Base-by-base conservation (phyloP, 352 stramenopile species). In the Phytopythium mirpurense region DNA sequence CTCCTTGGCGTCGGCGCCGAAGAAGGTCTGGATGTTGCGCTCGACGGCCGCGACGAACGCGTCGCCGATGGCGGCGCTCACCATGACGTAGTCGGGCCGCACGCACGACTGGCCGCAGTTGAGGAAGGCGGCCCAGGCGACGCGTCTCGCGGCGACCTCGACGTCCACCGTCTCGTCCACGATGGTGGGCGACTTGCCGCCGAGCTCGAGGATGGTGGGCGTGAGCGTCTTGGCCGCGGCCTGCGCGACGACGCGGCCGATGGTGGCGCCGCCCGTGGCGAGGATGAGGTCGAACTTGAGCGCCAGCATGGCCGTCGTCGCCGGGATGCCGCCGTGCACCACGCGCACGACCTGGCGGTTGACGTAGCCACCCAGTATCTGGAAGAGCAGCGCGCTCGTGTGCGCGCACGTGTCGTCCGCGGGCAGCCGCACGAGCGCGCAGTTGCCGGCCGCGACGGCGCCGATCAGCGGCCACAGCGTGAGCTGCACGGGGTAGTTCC, bases 51-150 rank as follows among this genome's bases (percentile, higher is more conserved):
- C 47, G 14, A 90, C 67, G 19, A 90, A 68, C 27, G 57, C 16
- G 51, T 94, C 70, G 18, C 83, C 66, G 35, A 95, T 61, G 40
- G 75, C 74, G 29, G 78, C 59, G 55, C 95, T 75, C 16, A 96
- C 86, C 24, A 98, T 47, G 9, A 98, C 55, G 73, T 98, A 97
- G 67, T 98, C 95, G 6, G 94, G 91, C 16, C 91, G 79, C 32
- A 98, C 74, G 67, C 96, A 99, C 38, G 83, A 97, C 72, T 99
- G 96, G 1, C 95, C 95, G 21, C 70, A 60, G 67, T 99, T 98
- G 24, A 95, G 58, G 31, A 80, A 90, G 29, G 95, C 91, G 2
- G 64, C 77, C 70, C 76, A 97, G 9, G 88, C 63, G 36, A 99
- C 80, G 7, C 95, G 75, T 43, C 79, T 29, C 6, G 78, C 83